Evolutionary conservation across 495 filamentous ascomycete species (phyloP), one percentile per base, ranked within the genome.

Genomic region (Penicillium lividum): DNA sequence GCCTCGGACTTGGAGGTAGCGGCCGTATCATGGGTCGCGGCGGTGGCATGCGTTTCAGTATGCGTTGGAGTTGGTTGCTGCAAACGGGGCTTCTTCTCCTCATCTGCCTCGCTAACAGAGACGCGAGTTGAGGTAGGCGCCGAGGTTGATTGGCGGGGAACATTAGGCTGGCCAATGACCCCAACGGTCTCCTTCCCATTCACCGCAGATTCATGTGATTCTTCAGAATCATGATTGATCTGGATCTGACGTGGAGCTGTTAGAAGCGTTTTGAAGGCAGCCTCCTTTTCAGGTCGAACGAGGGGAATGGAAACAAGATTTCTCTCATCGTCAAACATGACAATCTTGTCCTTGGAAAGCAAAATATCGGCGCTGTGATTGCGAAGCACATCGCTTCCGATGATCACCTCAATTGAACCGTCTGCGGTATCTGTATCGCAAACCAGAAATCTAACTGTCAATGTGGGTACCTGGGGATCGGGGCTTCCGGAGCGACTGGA

Each of bases 221-320:
- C 38, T 7, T 30, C 18, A 3, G 40, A 34, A 31, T 27, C 51
- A n/a, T 58, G 61, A 47, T 55, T 7, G 38, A 16, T 27, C 16
- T 57, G 56, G 13, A 66, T 60, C 25, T 73, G 64, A 56, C 84
- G 82, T 0, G 73, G 65, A 6, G 59, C 61, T 54, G 88, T 91
- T 63, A 75, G 85, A 25, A 98, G 76, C 59, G 82, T 82, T 56
- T 88, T 94, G 78, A 94, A 97, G 3, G 84, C 74, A 8, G 75
- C 77, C 53, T 96, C 91, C 58, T 92, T 86, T 69, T 97, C 93
- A n/a, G 94, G 95, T 42, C 93, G 85, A 48, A 95, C 92, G 58
- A 98, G 87, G 28, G 93, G 94, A 22, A 98, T 86, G 18, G 88
- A 92, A n/a, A 98, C 74, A 61, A 94, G 95, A 69, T 89, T 90